Base-by-base conservation (phyloP, 768 basidiomycete species). In the Russula griseocarnosa region DNA sequence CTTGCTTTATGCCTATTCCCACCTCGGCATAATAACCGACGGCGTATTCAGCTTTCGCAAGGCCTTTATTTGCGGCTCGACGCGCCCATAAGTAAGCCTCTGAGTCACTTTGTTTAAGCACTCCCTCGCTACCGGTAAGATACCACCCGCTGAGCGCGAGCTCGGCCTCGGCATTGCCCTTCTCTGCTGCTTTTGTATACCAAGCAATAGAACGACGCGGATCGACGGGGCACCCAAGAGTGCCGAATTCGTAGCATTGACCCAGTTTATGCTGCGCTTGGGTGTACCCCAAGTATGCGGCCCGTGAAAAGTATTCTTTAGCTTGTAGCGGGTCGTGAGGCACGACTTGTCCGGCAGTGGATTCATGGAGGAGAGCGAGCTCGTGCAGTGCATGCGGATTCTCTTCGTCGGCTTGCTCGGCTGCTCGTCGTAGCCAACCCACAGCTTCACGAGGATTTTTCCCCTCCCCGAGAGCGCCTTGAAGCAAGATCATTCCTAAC, bases 51-150 rank as follows among this genome's bases (percentile, higher is more conserved):
- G 97, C 97, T 75, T 97, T 98, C 73, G 89, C 89, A 70, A 97
- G 72, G 7, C 96, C 97, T 75, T 97, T 98, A 75, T 98, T 97
- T 26, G 94, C 97, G 20, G 95, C 94, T 59, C 92, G 84, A 36
- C 95, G 81, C 13, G 96, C 97, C 97, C 97, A 99, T 46, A 99
- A 75, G 75, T 97, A 99, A n/a, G 97, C 97, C 74, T 99, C 97
- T 3, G 90, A 90, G 74, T 99, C 97, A 70, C 92, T 94, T 79
- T 98, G 97, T 76, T 97, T 97, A 71, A 99, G 76, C 2, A 98
- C 92, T 2, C 92, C 92, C 71, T 98, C 96, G 72, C 87, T 92
- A 3, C 93, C 93, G 0, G 96, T 98, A 66, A 99, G 77, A 78
- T 98, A 99, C 97, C 97, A 99, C 28, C 97, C 97, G 67, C 94